phyloP scores from a whole-genome alignment of 2,329 filamentous ascomycete genomes.

The Aspergillus texensis region DNA sequence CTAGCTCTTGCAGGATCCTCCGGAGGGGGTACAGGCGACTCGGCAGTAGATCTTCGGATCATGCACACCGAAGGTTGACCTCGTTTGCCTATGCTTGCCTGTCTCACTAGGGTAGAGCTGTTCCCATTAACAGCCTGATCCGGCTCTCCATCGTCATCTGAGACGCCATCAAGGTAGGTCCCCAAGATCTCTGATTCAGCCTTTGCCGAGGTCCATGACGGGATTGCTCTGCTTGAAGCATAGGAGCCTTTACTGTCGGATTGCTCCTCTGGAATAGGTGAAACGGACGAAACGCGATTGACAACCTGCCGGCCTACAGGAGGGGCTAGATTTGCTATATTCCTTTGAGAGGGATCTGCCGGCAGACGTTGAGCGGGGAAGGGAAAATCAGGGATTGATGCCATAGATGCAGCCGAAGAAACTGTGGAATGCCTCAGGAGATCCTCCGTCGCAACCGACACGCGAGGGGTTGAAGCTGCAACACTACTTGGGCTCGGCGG shows the following conservation, averaged over 20 bases:
- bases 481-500: slow-evolving; percentile 26
- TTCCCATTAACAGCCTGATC: slow-evolving; percentile 21
- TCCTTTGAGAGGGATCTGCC: slow-evolving; percentile 29
- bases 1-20: slow-evolving; percentile 8
- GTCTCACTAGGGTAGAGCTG: slow-evolving; percentile 37
- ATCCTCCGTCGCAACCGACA: slow-evolving; percentile 33
- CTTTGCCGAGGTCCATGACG: slow-evolving; percentile 62
- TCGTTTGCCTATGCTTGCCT: slow-evolving; percentile 47
- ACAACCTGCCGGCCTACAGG: slow-evolving; percentile 46
- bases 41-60: slow-evolving; percentile 35
- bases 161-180: slow-evolving; percentile 34
- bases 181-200: slow-evolving; percentile 52
- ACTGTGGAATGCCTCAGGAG: slow-evolving; percentile 30
- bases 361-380: slow-evolving; percentile 23
- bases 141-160: slow-evolving; percentile 26
- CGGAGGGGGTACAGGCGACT: slow-evolving; percentile 21
- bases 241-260: slow-evolving; percentile 62
- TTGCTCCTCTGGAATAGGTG: slow-evolving; percentile 75
- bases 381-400: slow-evolving; percentile 33
- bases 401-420: slow-evolving; percentile 28
- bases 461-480: slow-evolving; percentile 26
- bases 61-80: slow-evolving; percentile 46
- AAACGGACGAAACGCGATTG: slow-evolving; percentile 68
- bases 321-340: slow-evolving; percentile 33
- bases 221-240: slow-evolving; percentile 72